Evolutionary conservation across 169 alveolate genomes (phyloP), one percentile per base, ranked within the genome.

Genomic region (Eimeria brunetti): DNA sequence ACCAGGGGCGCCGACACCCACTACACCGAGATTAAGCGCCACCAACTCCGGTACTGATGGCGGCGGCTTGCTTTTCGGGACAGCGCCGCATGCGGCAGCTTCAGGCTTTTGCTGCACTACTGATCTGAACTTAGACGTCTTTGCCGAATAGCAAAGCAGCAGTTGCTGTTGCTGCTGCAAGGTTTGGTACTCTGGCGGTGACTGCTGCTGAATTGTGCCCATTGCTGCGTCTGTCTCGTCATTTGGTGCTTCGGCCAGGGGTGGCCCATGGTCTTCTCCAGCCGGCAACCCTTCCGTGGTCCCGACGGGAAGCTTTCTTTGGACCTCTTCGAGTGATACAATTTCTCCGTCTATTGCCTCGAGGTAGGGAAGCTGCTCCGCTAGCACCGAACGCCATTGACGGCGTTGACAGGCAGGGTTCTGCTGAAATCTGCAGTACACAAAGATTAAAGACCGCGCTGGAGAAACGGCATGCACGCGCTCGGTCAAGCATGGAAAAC

Each of bases 341-440:
- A 22, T 2, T 12, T 86, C 83, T 24, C 92, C 92, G 62, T 86
- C 92, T 8, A 86, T 86, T 44, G 73, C 27, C 44, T 62, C 69
- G 2, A 86, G 83, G 12, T 60, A 53, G 16, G 92, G 92, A 41
- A 86, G 92, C 51, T 86, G 92, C 64, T 86, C 92, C 60, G 92
- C 78, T 36, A 86, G 81, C 18, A 60, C 38, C 0, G 92, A 69
- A 41, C 92, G 92, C 92, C 92, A 86, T 12, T 86, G 92, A 27
- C 81, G 92, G 12, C 92, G 92, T 49, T 86, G 92, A 5, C 92
- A 86, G 30, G 92, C 92, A 2, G 92, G 92, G 51, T 86, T 86
- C 62, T 86, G 92, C 81, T 86, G 92, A 41, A 86, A 86, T 22
- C 92, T 86, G 92, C 80, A 33, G 33, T 8, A 38, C 20, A 73